Evolutionary conservation across 345 rosid species (phyloP).

Genomic region (Eucalyptus shirleyi): DNA sequence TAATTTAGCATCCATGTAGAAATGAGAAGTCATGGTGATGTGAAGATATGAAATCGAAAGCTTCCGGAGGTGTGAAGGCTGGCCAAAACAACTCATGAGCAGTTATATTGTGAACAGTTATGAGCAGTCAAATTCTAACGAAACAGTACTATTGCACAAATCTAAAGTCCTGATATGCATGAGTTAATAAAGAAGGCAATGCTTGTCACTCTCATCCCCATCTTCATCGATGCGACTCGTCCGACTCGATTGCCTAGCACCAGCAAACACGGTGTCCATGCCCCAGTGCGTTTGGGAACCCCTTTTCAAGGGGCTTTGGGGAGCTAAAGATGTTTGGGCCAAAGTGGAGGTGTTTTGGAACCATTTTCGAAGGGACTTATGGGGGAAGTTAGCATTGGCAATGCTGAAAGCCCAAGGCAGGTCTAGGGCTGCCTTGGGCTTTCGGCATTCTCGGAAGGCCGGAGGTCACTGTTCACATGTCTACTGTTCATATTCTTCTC

Average conservation of each 20-base stretch:
- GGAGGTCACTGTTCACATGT: no score
- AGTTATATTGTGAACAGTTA: background rate
- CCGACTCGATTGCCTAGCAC: conserved; percentile 26
- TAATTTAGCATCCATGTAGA: background rate
- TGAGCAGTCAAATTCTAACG: background rate
- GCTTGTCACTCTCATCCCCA: background rate
- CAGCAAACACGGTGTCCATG: conserved; percentile 49
- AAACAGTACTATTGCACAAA: background rate
- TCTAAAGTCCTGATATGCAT: background rate
- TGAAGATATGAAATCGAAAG: background rate
- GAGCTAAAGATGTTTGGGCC: no score
- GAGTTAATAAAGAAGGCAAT: background rate
- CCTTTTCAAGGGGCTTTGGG: no score
- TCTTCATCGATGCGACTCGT: conserved; percentile 46
- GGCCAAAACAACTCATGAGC: background rate
- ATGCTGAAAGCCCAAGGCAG: no score
- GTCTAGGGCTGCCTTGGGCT: no score
- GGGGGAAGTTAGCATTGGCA: no score
- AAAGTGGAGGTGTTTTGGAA: no score
- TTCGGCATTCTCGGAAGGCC: no score
- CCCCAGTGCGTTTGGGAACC: background rate
- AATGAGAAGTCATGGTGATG: background rate
- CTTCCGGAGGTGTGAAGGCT: background rate
- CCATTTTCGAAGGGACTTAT: no score
- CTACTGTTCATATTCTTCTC: no score